Base-by-base conservation (phyloP, 768 basidiomycete species). In the Naganishia friedmannii region DNA sequence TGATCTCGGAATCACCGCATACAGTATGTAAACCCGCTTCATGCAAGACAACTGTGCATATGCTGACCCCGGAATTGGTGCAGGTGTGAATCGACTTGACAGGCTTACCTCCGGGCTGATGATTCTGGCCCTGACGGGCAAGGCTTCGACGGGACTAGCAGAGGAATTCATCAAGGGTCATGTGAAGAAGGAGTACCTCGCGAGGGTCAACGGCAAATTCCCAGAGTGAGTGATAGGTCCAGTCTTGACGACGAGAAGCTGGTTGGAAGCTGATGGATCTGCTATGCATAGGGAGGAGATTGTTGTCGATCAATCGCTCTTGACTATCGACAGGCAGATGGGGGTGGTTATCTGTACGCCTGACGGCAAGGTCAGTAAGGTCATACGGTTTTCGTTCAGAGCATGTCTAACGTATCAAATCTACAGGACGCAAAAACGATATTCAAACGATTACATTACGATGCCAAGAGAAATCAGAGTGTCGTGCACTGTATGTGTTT, bases 281-380 rank as follows among this genome's bases (percentile, higher is more conserved):
- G 29, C 39, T 45, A 31, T 51, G 19, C 4, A 9, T 28, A 94
- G 93, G 51, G 89, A 86, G 66, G 90, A 93, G 76, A 82, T 92
- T n/a, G 80, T 85, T 0, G 93, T 93, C 71, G 91, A 94, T 71
- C 84, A 92, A 76, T 91, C 93, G 0, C 82, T 99, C 8, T 81
- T 99, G 69, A 93, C 93, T 0, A 88, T 97, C 0, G 96, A 99
- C 81, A 86, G 93, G 65, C 94, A 97, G 78, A 93, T 97, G 88
- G 96, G 96, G 3, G 82, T 99, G 55, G 97, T 97, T 71, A 89
- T 98, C 65, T 91, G 97, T 19, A 92, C 96, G 77, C 92, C 94
- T 0, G 88, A 94, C 68, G 96, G 96, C 53, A 93, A 97, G 85
- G 93, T 92, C 75, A 45, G 76, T 72, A 23, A 2, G 19, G 3